A percentile compares a stretch with the other conserved stretches of the same genome.
Evolutionary conservation across 805 yeast species (phyloP).

Genomic region (Hanseniaspora meyeri): DNA sequence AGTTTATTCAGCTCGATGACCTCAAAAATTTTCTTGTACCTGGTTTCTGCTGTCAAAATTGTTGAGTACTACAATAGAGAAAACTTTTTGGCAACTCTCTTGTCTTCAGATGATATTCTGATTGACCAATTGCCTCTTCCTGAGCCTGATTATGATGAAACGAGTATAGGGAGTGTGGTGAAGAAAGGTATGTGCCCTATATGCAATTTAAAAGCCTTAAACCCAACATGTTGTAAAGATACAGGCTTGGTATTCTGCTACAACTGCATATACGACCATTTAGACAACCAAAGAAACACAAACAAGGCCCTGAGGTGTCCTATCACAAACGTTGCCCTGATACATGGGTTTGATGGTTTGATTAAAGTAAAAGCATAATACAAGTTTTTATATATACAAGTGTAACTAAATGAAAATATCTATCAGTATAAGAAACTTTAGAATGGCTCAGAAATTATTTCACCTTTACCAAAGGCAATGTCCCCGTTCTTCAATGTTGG

Average conservation of each 20-base stretch:
- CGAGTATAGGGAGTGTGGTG: not conserved
- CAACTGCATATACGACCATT: conserved; percentile 5
- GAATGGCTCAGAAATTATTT: not conserved
- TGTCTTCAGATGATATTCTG: not conserved
- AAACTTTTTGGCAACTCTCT: not conserved
- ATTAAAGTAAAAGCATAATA: not conserved
- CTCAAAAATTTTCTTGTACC: conserved; percentile 8
- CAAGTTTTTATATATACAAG: conserved; percentile 1
- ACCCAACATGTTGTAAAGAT: conserved; percentile 7
- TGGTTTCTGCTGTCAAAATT: not conserved
- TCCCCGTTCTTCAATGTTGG: conserved; percentile 58
- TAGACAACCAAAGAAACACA: conserved; percentile 6
- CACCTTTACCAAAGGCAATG: conserved; percentile 35
- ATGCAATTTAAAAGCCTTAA: not conserved
- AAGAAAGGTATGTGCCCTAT: not conserved
- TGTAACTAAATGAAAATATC: not conserved
- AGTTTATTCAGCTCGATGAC: conserved; percentile 25
- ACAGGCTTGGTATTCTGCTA: conserved; percentile 8
- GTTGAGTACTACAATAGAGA: conserved; percentile 10
- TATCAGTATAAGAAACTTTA: not conserved
- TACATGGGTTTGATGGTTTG: conserved; percentile 5
- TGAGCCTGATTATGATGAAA: not conserved
- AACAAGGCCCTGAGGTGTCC: not conserved
- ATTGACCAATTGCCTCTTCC: not conserved
- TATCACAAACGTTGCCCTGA: not conserved